Percentiles rank a stretch among this genome's conserved stretches.
phyloP scores from a whole-genome alignment of 805 yeast genomes.

The Pichia eremophila region DNA sequence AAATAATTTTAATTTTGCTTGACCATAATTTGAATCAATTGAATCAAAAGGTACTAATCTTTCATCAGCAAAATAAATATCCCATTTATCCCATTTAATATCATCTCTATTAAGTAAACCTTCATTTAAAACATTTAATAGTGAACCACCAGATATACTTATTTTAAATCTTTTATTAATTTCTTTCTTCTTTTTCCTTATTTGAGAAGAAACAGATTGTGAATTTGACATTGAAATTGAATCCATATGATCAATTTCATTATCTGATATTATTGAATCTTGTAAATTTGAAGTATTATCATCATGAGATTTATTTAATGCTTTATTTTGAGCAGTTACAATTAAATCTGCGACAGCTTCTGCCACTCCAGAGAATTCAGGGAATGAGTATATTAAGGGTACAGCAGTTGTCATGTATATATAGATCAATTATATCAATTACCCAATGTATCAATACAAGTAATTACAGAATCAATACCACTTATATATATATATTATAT shows the following conservation, averaged over 20 bases:
- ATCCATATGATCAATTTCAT: neutral
- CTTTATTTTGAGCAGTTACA: slow-evolving; percentile 74
- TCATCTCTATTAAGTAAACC: slow-evolving; percentile 65
- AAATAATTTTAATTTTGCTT: slow-evolving; percentile 71
- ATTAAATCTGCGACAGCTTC: slow-evolving; percentile 96
- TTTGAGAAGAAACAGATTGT: slow-evolving; percentile 17
- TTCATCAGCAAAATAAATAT: slow-evolving; percentile 92
- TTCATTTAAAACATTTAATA: slow-evolving; percentile 76
- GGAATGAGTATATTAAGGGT: slow-evolving; percentile 88
- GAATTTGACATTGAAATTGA: neutral
- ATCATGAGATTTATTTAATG: slow-evolving; percentile 27
- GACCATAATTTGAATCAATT: slow-evolving; percentile 83
- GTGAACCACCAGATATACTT: slow-evolving; percentile 89
- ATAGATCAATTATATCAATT: too few relatives aligned
- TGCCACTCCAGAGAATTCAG: slow-evolving; percentile 83
- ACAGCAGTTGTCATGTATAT: slow-evolving; percentile 96
- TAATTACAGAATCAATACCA: too few relatives aligned
- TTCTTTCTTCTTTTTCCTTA: slow-evolving; percentile 41
- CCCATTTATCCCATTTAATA: slow-evolving; percentile 91
- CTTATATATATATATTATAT: too few relatives aligned
- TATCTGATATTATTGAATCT: neutral
- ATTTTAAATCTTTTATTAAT: slow-evolving; percentile 72
- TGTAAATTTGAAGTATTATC: neutral
- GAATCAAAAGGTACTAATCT: slow-evolving; percentile 82
- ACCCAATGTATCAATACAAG: too few relatives aligned